Conservation (phyloP, 371 early-diverging fungal species). For the Apophysomyces variabilis region DNA sequence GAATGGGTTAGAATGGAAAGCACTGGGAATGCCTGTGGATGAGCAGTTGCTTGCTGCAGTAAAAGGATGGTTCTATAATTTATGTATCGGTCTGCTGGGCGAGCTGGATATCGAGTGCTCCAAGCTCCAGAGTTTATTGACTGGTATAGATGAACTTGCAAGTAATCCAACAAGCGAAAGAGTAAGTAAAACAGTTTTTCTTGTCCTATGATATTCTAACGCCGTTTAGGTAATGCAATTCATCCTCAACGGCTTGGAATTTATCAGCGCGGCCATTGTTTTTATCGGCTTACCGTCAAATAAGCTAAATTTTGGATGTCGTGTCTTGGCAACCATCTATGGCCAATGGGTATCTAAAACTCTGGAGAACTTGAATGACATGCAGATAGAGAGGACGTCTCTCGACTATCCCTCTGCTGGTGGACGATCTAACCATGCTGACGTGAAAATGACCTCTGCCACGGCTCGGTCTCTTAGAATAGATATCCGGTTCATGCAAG, state of each 20-base stretch:
- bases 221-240: slow-evolving; percentile 40
- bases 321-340: slow-evolving; percentile 36
- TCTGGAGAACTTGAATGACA: slow-evolving; percentile 32
- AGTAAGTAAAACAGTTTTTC: slow-evolving; percentile 19
- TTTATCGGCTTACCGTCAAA: slow-evolving; percentile 39
- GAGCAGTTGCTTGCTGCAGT: slow-evolving; percentile 38
- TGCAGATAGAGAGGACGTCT: slow-evolving; percentile 11
- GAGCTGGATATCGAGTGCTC: slow-evolving; percentile 45
- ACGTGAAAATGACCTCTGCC: slow-evolving; percentile 17
- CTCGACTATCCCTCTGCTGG: neutral
- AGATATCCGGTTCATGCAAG: slow-evolving; percentile 49
- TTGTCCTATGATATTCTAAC: neutral
- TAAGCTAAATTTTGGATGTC: slow-evolving; percentile 35
- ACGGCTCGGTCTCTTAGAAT: slow-evolving; percentile 18
- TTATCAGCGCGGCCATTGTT: slow-evolving; percentile 32
- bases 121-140: slow-evolving; percentile 32
- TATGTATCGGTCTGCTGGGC: slow-evolving; percentile 34
- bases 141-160: slow-evolving; percentile 32
- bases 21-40: slow-evolving; percentile 52
- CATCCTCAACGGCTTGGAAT: slow-evolving; percentile 44
- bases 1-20: slow-evolving; percentile 53
- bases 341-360: slow-evolving; percentile 45
- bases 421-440: neutral
- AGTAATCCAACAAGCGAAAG: slow-evolving; percentile 35
- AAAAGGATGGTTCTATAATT: slow-evolving; percentile 44